A percentile compares a stretch with the other conserved stretches of the same genome.
Conservation (phyloP, 2,329 filamentous ascomycete genomes). For the Xylariaceae sp. region DNA sequence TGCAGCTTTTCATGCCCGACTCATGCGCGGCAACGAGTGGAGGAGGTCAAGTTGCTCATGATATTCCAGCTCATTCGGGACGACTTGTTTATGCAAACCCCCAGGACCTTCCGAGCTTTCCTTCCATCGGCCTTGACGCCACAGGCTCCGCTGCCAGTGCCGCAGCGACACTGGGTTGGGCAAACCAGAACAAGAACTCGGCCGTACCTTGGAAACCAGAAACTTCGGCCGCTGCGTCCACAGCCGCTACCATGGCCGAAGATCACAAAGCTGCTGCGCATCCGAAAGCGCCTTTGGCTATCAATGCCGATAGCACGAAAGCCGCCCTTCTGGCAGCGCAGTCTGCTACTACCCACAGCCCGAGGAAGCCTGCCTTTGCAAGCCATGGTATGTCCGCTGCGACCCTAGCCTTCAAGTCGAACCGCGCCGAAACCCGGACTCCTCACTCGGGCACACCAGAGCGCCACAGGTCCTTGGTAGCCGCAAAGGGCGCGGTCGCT, state of each 20-base stretch:
- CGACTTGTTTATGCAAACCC: conserved; percentile 41
- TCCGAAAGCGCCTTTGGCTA: conserved; percentile 57
- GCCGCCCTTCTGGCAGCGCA: conserved; percentile 65
- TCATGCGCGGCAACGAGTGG: no score
- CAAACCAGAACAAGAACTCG: conserved; percentile 61
- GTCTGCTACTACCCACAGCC: conserved; percentile 45
- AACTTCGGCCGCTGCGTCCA: conserved; percentile 49
- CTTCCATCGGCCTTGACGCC: conserved; percentile 55
- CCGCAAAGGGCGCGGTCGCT: conserved; percentile 72
- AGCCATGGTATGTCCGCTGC: conserved; percentile 62
- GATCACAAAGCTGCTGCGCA: conserved; percentile 27
- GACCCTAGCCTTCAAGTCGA: conserved; percentile 57
- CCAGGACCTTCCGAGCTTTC: conserved; percentile 68
- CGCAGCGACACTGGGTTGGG: conserved; percentile 69
- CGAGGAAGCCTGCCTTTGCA: conserved; percentile 44
- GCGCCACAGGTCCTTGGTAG: conserved; percentile 61
- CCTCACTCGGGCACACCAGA: conserved; percentile 41
- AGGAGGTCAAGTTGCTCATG: no score
- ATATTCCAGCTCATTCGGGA: conserved; percentile 22
- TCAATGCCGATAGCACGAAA: conserved; percentile 59
- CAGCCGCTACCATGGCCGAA: conserved; percentile 29
- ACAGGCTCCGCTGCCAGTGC: conserved; percentile 62
- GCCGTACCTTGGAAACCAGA: conserved; percentile 63
- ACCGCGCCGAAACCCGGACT: conserved; percentile 38
- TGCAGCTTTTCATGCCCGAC: no score